Percentiles rank a stretch among this genome's conserved stretches.
Evolutionary conservation across 306 rosid genomes (phyloP).

Genomic region (Canavalia gladiata): DNA sequence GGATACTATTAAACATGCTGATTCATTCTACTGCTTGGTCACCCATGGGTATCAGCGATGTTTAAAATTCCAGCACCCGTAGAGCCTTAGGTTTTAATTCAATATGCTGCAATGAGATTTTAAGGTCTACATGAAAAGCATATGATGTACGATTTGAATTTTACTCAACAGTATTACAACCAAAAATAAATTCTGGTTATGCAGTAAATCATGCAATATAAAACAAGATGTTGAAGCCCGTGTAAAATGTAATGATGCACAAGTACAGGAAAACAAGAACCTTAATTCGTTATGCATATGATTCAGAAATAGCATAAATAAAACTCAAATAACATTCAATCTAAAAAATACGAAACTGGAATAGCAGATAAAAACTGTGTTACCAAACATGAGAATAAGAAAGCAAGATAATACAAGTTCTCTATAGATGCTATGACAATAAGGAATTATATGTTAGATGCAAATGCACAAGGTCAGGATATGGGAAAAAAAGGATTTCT

Average conservation of each 20-base stretch:
- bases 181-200: not conserved
- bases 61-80: too few species aligned
- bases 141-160: too few species aligned
- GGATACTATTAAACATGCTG: too few species aligned
- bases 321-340: not conserved
- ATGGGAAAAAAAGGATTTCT: not conserved
- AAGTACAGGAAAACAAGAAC: not conserved
- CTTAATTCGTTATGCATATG: not conserved
- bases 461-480: not conserved
- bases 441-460: not conserved
- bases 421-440: not conserved
- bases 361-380: too few species aligned
- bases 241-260: not conserved
- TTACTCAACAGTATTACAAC: too few species aligned
- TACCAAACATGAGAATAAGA: not conserved
- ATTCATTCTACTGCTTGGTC: too few species aligned
- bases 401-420: slow-evolving; percentile 4
- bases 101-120: too few species aligned
- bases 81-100: too few species aligned
- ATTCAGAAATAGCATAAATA: slow-evolving; percentile 8
- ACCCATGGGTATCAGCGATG: too few species aligned
- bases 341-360: not conserved
- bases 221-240: not conserved
- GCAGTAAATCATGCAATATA: not conserved
- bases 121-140: too few species aligned